Conservation (phyloP, 805 yeast genomes). For the Ogataea siamensis region DNA sequence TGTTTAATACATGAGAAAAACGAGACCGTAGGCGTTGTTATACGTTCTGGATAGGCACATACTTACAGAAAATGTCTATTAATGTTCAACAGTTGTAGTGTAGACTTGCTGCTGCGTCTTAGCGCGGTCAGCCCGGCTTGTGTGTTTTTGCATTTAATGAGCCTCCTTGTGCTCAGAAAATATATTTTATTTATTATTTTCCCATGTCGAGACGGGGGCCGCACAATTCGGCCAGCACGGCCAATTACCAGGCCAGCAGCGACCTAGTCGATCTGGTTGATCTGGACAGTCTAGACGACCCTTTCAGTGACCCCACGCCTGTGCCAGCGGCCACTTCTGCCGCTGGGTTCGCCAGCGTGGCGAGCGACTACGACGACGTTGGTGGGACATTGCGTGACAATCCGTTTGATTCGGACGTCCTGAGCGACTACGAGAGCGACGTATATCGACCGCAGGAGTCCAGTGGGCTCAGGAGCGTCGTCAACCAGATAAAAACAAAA, state of each 20-base stretch:
- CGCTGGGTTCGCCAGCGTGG: conserved; percentile 7
- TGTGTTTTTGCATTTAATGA: too few species aligned
- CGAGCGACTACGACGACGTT: conserved; percentile 5
- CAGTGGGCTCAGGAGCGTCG: conserved; percentile 31
- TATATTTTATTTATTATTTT: conserved; percentile 2
- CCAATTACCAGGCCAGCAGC: conserved; percentile 4
- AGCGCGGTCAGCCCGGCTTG: too few species aligned
- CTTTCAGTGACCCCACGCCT: conserved; percentile 4
- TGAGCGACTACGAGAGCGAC: conserved; percentile 11
- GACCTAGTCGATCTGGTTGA: conserved; percentile 10
- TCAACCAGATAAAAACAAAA: conserved; percentile 28
- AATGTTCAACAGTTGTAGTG: background rate
- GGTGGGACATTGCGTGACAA: conserved; percentile 7
- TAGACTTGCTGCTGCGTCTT: too few species aligned
- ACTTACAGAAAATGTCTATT: too few species aligned
- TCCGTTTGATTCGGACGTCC: conserved; percentile 13
- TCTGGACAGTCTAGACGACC: conserved; percentile 9
- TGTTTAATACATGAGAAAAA: conserved; percentile 13
- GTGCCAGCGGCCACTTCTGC: conserved; percentile 1
- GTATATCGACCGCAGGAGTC: conserved; percentile 3
- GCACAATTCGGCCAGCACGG: conserved; percentile 1
- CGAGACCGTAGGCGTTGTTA: too few species aligned
- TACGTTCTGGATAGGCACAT: too few species aligned
- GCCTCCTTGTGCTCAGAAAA: too few species aligned
- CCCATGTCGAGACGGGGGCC: conserved; percentile 9